A percentile compares a stretch with the other conserved stretches of the same genome.
Conservation (phyloP, 2,329 filamentous ascomycete species). For the Neoarthrinium moseri region DNA sequence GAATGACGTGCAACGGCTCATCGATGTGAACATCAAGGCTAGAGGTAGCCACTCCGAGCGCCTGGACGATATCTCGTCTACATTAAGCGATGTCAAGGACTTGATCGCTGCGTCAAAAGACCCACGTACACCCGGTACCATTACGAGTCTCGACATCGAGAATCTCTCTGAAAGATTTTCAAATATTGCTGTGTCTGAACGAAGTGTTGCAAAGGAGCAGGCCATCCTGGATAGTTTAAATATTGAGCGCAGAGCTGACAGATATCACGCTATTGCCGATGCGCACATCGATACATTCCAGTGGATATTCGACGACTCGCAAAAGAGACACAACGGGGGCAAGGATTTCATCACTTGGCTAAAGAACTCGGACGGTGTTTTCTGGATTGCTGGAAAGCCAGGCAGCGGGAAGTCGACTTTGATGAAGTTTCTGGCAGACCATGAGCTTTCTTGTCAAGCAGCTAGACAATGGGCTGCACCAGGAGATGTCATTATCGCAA, state of each 20-base stretch:
- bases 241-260: conserved; percentile 9
- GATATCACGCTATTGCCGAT: conserved; percentile 13
- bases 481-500: conserved; percentile 18
- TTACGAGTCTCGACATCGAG: neutral
- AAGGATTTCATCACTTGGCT: conserved; percentile 23
- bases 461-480: conserved; percentile 24
- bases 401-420: conserved; percentile 21
- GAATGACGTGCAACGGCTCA: neutral
- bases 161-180: neutral
- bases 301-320: conserved; percentile 14
- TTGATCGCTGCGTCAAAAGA: neutral
- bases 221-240: conserved; percentile 14
- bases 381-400: conserved; percentile 20
- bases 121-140: neutral
- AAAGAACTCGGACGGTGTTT: conserved; percentile 9
- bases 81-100: neutral
- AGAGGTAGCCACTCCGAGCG: neutral
- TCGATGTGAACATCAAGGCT: neutral
- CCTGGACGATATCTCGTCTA: neutral
- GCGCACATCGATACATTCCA: conserved; percentile 16
- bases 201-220: conserved; percentile 13
- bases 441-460: neutral
- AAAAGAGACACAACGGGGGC: neutral
- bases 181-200: neutral
- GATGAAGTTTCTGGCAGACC: conserved; percentile 18